Conservation (phyloP, 1,284 basidiomycete species). For the Lentinus polychrous region DNA sequence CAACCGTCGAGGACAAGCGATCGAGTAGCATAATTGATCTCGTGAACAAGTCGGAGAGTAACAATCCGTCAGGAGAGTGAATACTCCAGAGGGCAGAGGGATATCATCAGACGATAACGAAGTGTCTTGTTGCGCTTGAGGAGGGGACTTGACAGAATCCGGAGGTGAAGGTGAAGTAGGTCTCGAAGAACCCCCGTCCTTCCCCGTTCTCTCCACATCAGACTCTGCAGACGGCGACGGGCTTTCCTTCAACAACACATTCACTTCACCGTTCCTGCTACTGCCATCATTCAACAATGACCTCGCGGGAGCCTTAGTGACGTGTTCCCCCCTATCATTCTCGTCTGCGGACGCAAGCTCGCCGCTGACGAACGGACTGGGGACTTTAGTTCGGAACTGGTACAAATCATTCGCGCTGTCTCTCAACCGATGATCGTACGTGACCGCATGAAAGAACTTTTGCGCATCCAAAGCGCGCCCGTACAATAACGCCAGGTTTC, state of each 20-base stretch:
- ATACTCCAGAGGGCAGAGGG: slow-evolving; percentile 90
- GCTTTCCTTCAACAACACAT: slow-evolving; percentile 20
- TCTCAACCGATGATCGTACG: slow-evolving; percentile 93
- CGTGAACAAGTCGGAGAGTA: slow-evolving; percentile 97
- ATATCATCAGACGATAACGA: slow-evolving; percentile 46
- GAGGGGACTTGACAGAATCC: slow-evolving; percentile 20
- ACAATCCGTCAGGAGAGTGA: slow-evolving; percentile 95
- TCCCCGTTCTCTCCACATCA: slow-evolving; percentile 28
- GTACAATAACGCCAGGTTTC: slow-evolving; percentile 90
- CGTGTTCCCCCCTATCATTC: slow-evolving; percentile 9
- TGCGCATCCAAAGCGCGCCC: slow-evolving; percentile 95
- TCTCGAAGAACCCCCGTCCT: slow-evolving; percentile 27
- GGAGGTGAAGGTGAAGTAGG: slow-evolving; percentile 33
- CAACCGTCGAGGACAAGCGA: slow-evolving; percentile 89
- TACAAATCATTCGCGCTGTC: slow-evolving; percentile 90
- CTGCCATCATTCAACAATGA: slow-evolving; percentile 18
- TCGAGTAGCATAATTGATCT: slow-evolving; percentile 92
- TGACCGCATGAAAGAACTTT: slow-evolving; percentile 99
- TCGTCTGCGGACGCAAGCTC: slow-evolving; percentile 42
- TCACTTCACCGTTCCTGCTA: slow-evolving; percentile 4
- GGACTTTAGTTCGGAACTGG: slow-evolving; percentile 77
- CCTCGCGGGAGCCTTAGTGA: slow-evolving; percentile 16
- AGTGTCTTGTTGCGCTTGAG: slow-evolving; percentile 34
- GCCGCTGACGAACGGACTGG: slow-evolving; percentile 75
- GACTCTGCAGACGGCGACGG: slow-evolving; percentile 34